These are phyloP conservation scores for Parachlorella kessleri DNA, from an alignment of 139 green algal species.

Conservation along the genomic window DNA sequence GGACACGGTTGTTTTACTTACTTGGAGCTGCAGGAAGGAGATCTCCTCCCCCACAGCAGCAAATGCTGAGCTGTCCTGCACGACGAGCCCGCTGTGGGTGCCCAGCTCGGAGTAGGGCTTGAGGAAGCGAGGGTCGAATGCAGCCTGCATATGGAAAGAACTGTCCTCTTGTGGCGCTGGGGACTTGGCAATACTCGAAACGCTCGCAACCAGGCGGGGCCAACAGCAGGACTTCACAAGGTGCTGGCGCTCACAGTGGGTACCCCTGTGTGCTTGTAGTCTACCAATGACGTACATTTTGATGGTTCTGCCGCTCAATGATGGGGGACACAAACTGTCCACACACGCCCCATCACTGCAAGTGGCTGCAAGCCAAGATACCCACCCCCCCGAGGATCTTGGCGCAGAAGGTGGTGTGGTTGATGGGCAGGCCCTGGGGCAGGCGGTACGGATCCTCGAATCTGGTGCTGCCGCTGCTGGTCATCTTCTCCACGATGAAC, in stretches of 20 bases:
- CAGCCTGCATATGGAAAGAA: slow-evolving; percentile 16
- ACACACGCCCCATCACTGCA: no score
- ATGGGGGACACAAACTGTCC: no score
- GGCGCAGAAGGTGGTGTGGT: slow-evolving; percentile 58
- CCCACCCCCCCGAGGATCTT: slow-evolving; percentile 33
- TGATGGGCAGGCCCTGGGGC: slow-evolving; percentile 61
- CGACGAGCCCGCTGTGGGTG: slow-evolving; percentile 19
- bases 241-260: no score
- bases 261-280: no score
- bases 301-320: no score
- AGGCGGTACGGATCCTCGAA: slow-evolving; percentile 69
- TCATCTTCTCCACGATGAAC: slow-evolving; percentile 58
- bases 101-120: slow-evolving; percentile 10
- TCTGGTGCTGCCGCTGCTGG: slow-evolving; percentile 42
- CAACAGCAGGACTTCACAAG: no score
- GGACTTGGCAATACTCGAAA: no score
- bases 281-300: no score
- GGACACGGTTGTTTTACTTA: no score
- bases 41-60: slow-evolving; percentile 38
- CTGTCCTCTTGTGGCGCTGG: no score
- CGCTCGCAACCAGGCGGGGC: no score
- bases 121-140: slow-evolving; percentile 21
- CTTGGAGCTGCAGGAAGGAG: slow-evolving; percentile 48
- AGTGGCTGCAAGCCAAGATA: no score
- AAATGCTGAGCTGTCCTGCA: slow-evolving; percentile 36